Base-by-base conservation (phyloP, 495 filamentous ascomycete genomes). In the Tuber melanosporum region DNA sequence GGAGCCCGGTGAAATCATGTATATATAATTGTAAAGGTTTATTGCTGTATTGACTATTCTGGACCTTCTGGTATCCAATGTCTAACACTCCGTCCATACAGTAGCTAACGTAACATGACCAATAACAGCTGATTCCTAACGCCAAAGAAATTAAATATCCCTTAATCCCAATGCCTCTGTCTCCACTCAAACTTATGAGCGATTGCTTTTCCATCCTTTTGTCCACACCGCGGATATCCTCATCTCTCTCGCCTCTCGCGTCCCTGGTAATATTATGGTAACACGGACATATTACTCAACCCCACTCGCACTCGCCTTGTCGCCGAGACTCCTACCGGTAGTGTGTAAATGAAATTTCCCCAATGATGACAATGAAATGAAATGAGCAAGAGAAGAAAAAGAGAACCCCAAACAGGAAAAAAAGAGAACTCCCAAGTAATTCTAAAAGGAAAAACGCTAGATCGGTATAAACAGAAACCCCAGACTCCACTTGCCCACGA, bases 401-500 rank as follows among this genome's bases (percentile, higher is more conserved):
- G 36, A 66, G 20, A 39, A 32, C 32, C 26, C 72, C 39, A 2
- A 41, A 41, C 39, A 2, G 39, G 39, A 43, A 57, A 20, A 26
- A 77, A 32, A 71, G 39, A 75, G 72, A 73, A 75, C 76, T 73
- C 77, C 76, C 42, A 66, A 26, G 9, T 36, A 3, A 46, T 52
- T 41, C 42, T 42, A 26, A 26, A 72, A 70, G 39, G 32, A 57
- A 76, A 49, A 32, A 71, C 70, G 45, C 72, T 52, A 76, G 49
- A 70, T 75, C 26, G 20, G 20, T 44, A 47, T 26, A 43, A 78
- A 62, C 73, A 66, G 73, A 72, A 47, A 17, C 32, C 39, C 74
- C 62, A 47, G 74, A 79, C 73, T 80, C 78, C 71, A 79, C 77
- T 39, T 44, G 47, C 73, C 45, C 66, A 66, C 66, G 52, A 66